Evolutionary conservation across 345 rosid species (phyloP).

Genomic region (Jatropha curcas): DNA sequence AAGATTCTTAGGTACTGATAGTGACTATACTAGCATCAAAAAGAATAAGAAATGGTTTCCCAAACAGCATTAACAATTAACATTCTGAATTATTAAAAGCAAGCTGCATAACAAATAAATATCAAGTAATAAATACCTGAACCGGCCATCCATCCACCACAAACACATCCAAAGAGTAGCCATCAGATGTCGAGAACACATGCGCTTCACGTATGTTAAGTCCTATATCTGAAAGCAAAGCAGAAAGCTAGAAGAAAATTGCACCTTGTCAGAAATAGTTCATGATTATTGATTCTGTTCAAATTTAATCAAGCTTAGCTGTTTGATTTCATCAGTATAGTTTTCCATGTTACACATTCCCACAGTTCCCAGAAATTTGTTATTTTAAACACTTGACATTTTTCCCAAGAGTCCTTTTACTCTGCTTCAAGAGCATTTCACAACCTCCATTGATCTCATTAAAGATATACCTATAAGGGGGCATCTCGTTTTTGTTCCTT

Average conservation of each 20-base stretch:
- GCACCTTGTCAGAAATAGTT: conserved; percentile 23
- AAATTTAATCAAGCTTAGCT: background rate
- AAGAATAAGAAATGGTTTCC: background rate
- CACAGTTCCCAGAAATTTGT: background rate
- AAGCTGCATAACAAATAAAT: background rate
- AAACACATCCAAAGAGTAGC: conserved; percentile 79
- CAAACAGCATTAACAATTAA: background rate
- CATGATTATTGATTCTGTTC: background rate
- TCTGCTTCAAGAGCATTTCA: background rate
- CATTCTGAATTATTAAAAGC: background rate
- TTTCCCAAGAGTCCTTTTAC: background rate
- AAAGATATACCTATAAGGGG: background rate
- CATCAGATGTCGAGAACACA: conserved; percentile 74
- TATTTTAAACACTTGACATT: background rate
- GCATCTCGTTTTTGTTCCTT: background rate
- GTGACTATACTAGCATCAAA: background rate
- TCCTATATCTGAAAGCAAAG: conserved; percentile 74
- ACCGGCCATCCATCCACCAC: conserved; percentile 74
- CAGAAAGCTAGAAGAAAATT: conserved; percentile 59
- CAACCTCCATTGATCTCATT: background rate
- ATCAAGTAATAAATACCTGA: conserved; percentile 42
- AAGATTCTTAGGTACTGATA: background rate
- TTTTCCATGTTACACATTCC: background rate
- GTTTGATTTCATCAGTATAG: background rate
- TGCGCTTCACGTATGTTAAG: conserved; percentile 84